A percentile compares a stretch with the other conserved stretches of the same genome.
phyloP scores from a whole-genome alignment of 2,329 filamentous ascomycete genomes.

The Eurotiales sp. region DNA sequence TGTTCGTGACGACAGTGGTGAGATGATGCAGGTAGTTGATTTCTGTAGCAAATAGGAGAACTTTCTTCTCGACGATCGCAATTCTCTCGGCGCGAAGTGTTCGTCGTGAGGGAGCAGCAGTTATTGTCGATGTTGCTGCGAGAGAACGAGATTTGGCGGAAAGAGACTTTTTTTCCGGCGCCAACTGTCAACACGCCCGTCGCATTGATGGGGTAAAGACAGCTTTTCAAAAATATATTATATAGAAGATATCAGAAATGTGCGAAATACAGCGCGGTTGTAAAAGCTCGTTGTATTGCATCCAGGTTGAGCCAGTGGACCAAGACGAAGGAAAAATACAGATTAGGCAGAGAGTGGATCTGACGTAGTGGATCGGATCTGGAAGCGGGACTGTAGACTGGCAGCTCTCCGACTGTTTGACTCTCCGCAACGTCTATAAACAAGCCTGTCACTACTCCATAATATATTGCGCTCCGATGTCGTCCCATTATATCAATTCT shows the following conservation, averaged over 20 bases:
- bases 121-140: background rate
- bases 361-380: slow-evolving; percentile 10
- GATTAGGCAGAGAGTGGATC: background rate
- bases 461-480: no score
- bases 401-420: background rate
- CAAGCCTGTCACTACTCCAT: no score
- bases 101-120: no score
- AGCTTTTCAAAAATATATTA: no score
- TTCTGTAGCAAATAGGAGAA: background rate
- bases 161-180: slow-evolving; percentile 6
- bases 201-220: background rate
- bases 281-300: no score
- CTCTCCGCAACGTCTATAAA: no score
- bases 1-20: background rate
- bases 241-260: no score
- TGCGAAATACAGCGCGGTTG: no score
- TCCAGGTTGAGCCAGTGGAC: background rate
- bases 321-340: background rate
- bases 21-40: background rate
- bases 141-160: slow-evolving; percentile 4
- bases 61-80: no score
- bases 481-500: no score
- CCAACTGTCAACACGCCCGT: background rate
- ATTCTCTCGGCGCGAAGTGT: no score
- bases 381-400: background rate